A percentile compares a stretch with the other conserved stretches of the same genome.
These are phyloP conservation scores for Scleromitrula shiraiana DNA, from an alignment of 2,329 filamentous ascomycete genomes.

Conservation along the genomic window DNA sequence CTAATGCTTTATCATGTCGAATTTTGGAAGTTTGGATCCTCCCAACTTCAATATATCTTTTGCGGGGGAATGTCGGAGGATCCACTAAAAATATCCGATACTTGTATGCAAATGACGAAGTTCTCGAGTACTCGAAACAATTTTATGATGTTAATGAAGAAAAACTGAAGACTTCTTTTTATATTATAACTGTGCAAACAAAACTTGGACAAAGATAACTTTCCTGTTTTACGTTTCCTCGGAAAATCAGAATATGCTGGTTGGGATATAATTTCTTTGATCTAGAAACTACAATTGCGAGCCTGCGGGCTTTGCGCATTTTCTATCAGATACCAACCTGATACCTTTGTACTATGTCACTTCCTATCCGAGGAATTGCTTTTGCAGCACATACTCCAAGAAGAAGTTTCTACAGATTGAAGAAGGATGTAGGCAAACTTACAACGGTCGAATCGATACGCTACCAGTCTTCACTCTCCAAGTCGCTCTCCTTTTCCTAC, in stretches of 20 bases:
- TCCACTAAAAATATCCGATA: not conserved
- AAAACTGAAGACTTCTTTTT: too few species aligned
- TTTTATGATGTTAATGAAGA: too few species aligned
- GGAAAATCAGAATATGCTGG: constrained; percentile 1
- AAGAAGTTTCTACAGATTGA: not conserved
- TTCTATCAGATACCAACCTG: constrained; percentile 1
- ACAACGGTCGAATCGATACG: constrained; percentile 1
- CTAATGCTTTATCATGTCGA: too few species aligned
- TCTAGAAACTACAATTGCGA: constrained; percentile 9
- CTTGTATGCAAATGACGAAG: constrained; percentile 4
- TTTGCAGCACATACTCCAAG: constrained; percentile 13
- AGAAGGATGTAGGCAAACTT: not conserved
- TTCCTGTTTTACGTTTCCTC: not conserved
- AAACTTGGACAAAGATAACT: not conserved
- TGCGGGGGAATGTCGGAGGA: not conserved
- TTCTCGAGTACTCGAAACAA: not conserved
- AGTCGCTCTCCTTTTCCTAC: not conserved
- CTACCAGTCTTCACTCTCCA: not conserved
- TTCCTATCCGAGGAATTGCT: constrained; percentile 15
- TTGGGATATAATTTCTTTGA: constrained; percentile 4
- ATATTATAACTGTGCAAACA: not conserved
- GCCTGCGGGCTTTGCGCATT: constrained; percentile 22
- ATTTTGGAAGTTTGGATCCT: too few species aligned
- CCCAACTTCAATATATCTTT: too few species aligned
- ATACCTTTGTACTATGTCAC: constrained; percentile 16